phyloP scores from a whole-genome alignment of 148 eudicot genomes.

The Camellia sinensis region DNA sequence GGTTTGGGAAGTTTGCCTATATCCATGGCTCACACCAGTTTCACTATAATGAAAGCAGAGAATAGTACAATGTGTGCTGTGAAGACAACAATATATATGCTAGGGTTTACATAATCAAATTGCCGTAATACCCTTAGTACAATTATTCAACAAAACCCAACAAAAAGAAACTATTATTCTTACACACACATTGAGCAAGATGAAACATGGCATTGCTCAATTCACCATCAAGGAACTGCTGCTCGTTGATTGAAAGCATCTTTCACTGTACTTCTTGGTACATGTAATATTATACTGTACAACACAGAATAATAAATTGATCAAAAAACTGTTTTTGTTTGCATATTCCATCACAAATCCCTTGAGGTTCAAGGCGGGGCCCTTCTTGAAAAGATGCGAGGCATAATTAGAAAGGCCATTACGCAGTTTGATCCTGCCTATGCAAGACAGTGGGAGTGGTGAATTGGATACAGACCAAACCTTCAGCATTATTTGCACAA shows the following conservation, averaged over 20 bases:
- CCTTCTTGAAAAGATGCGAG: background rate
- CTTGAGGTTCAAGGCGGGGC: background rate
- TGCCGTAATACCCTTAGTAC: too few species aligned
- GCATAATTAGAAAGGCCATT: background rate
- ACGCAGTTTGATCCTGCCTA: conserved; percentile 7
- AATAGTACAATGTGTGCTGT: too few species aligned
- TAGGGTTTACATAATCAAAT: too few species aligned
- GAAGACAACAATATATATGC: too few species aligned
- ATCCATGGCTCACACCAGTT: too few species aligned
- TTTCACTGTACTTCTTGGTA: background rate
- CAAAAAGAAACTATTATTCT: too few species aligned
- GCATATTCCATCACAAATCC: background rate
- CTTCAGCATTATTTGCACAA: background rate
- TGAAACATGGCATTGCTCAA: background rate
- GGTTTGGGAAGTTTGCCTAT: too few species aligned
- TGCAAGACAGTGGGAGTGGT: background rate
- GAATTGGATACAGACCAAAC: conserved; percentile 6
- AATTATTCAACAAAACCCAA: too few species aligned
- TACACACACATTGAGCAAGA: background rate
- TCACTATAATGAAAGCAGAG: too few species aligned
- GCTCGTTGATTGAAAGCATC: background rate
- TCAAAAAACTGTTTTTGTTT: conserved; percentile 1
- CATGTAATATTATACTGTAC: background rate
- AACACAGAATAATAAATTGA: background rate
- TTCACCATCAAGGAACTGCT: background rate